Percentiles rank a stretch among this genome's conserved stretches.
phyloP scores from a whole-genome alignment of 805 yeast genomes.

The Wickerhamomyces chaumierensis region DNA sequence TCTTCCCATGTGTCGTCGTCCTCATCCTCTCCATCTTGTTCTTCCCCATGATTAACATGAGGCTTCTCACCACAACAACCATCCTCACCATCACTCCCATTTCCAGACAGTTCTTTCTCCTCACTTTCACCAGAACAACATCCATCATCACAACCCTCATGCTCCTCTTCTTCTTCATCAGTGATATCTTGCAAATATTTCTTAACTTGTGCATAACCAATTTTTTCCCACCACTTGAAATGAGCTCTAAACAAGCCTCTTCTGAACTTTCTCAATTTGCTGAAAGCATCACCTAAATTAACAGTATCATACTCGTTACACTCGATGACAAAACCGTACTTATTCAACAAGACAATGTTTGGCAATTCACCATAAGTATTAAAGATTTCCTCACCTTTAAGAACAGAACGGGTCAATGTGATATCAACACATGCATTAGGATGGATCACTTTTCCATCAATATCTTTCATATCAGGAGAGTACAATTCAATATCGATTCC shows the following conservation, averaged over 20 bases:
- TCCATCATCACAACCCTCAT: slow-evolving; percentile 6
- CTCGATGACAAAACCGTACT: slow-evolving; percentile 66
- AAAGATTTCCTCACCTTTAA: slow-evolving; percentile 49
- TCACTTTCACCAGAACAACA: slow-evolving; percentile 9
- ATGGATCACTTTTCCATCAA: slow-evolving; percentile 23
- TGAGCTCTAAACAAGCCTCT: slow-evolving; percentile 25
- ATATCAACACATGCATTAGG: slow-evolving; percentile 66
- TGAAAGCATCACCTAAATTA: slow-evolving; percentile 42
- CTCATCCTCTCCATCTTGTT: slow-evolving; percentile 5
- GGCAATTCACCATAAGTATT: slow-evolving; percentile 75
- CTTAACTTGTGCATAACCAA: slow-evolving; percentile 27
- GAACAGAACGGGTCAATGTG: slow-evolving; percentile 32
- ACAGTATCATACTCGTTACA: slow-evolving; percentile 46
- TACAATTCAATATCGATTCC: slow-evolving; percentile 12
- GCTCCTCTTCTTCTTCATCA: slow-evolving; percentile 4
- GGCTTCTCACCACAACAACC: slow-evolving; percentile 8
- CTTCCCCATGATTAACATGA: slow-evolving; percentile 8
- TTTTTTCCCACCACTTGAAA: slow-evolving; percentile 37
- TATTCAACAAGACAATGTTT: slow-evolving; percentile 53
- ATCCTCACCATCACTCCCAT: slow-evolving; percentile 3
- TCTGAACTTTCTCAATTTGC: slow-evolving; percentile 21
- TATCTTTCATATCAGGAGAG: slow-evolving; percentile 3
- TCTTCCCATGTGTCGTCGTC: slow-evolving; percentile 6
- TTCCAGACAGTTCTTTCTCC: not conserved
- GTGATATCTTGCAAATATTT: slow-evolving; percentile 6